Evolutionary conservation across 2,329 filamentous ascomycete genomes (phyloP), one percentile per base, ranked within the genome.

Genomic region (Claviceps africana): DNA sequence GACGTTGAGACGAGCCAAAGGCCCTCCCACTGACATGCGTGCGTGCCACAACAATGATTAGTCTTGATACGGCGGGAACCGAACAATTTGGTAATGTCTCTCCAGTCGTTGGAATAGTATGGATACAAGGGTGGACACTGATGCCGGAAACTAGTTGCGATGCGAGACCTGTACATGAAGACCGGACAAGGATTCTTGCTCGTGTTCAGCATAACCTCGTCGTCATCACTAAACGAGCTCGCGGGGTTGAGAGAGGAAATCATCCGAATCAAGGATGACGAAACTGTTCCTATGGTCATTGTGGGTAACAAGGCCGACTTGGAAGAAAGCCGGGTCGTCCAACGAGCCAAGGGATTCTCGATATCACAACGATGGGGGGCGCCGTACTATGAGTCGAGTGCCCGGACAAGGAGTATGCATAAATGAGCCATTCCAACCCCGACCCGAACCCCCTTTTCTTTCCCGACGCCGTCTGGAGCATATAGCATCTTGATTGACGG

Each of bases 221-320:
- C 78, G 55, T 86, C 86, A 35, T 94, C 88, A n/a, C 75, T 95
- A 42, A 79, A 82, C 60, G 88, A 95, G 67, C 78, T 95, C 31
- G 77, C 81, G 59, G 84, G 86, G 60, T 76, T 95, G 43, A 84
- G 88, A 49, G 88, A 95, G 62, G 88, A 95, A 68, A 94, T 95
- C 57, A 84, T 89, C 55, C 86, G 88, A 55, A 91, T 94, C 70
- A 95, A 95, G 70, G 86, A 90, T 65, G 86, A 91, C 67, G 85
- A 88, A 52, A 84, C 82, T 56, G 81, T 91, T 4, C 87, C 87
- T 22, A 86, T 95, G 64, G 88, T 95, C 48, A 87, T 95, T 56
- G 88, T 94, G 47, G 88, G 88, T 56, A 95, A 95, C 74, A 95
- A 95, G 69, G 86, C 85, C 55, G 88, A 95, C 63, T 76, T 95